Conservation (phyloP, 176 grass and related monocot genomes). For the Elaeis guineensis region DNA sequence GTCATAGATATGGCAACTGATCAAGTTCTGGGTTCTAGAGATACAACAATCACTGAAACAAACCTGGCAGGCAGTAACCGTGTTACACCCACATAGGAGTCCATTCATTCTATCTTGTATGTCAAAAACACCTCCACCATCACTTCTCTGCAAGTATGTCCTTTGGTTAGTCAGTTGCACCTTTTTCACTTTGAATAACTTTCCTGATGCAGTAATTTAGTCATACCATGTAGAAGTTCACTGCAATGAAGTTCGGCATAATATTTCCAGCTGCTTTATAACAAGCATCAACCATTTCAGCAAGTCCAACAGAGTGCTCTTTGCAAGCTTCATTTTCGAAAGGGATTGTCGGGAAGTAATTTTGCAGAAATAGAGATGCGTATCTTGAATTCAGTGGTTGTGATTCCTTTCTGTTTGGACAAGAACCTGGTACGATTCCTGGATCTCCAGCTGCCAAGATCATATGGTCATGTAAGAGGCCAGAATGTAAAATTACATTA, state of each 20-base stretch:
- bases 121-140: conserved; percentile 77
- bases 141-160: conserved; percentile 56
- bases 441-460: conserved; percentile 85
- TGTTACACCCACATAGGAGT: conserved; percentile 69
- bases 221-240: conserved; percentile 97
- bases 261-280: conserved; percentile 82
- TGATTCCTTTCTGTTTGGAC: conserved; percentile 92
- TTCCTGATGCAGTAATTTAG: neutral
- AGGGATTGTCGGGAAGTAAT: conserved; percentile 84
- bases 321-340: conserved; percentile 85
- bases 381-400: conserved; percentile 74
- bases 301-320: conserved; percentile 70
- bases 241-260: conserved; percentile 83
- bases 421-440: conserved; percentile 64
- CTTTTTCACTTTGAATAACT: neutral
- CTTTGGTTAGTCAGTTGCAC: conserved; percentile 11
- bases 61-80: conserved; percentile 73
- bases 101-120: conserved; percentile 95
- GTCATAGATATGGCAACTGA: too few relatives aligned
- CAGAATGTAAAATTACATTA: neutral
- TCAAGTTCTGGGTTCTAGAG: neutral
- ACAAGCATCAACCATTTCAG: conserved; percentile 82
- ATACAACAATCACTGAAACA: conserved; percentile 1
- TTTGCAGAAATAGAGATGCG: conserved; percentile 80
- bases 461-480: neutral